Evolutionary conservation across 1,284 basidiomycete genomes (phyloP).

Genomic region (Melampsora abietis-canadensis): DNA sequence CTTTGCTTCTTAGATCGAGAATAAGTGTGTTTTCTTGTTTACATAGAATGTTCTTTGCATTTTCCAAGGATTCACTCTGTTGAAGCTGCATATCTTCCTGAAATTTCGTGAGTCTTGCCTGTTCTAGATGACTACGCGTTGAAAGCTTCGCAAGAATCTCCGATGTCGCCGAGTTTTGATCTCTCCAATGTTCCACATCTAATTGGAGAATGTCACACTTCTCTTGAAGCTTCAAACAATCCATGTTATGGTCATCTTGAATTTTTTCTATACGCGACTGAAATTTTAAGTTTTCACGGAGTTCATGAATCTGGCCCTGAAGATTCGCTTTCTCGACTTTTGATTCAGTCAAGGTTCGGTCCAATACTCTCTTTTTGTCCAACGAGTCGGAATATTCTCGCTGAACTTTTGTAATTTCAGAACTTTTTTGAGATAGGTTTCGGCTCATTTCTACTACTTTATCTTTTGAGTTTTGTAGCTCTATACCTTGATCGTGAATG

Average conservation of each 20-base stretch:
- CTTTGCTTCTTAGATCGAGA: neutral
- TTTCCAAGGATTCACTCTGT: neutral
- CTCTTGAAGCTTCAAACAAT: neutral
- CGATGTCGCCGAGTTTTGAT: neutral
- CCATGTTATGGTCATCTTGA: neutral
- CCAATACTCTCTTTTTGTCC: neutral
- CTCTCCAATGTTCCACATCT: constrained; percentile 1
- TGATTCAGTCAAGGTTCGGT: neutral
- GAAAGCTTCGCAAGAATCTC: neutral
- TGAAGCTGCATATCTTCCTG: neutral
- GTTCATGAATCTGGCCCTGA: neutral
- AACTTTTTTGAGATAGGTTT: neutral
- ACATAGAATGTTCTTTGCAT: neutral
- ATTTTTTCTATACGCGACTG: neutral
- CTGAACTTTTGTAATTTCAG: neutral
- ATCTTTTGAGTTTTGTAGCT: neutral
- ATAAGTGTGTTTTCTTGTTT: constrained; percentile 5
- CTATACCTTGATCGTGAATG: neutral
- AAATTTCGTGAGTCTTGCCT: neutral
- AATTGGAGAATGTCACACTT: neutral
- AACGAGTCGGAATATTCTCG: neutral
- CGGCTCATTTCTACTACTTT: neutral
- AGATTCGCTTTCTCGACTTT: neutral
- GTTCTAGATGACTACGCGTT: neutral
- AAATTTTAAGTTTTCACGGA: neutral